Evolutionary conservation across 2,329 filamentous ascomycete genomes (phyloP).

Genomic region (Phaeosphaeria sp.): DNA sequence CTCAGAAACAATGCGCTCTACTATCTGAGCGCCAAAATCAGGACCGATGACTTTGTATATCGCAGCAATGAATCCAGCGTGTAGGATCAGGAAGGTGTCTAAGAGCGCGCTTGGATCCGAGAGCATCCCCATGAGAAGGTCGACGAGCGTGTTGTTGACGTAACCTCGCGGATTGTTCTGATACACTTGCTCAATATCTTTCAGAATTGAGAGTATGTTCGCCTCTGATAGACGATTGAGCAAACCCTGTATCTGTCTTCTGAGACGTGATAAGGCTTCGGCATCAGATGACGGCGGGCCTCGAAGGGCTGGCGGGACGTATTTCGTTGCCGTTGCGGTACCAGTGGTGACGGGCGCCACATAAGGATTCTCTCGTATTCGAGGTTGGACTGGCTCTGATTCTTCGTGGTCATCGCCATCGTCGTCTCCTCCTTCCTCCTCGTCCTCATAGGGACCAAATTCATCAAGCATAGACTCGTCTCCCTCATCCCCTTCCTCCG

Average conservation of each 20-base stretch:
- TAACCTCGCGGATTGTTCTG: constrained; percentile 83
- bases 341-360: constrained; percentile 69
- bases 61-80: constrained; percentile 87
- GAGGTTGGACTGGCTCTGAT: constrained; percentile 40
- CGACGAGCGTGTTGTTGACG: constrained; percentile 80
- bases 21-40: constrained; percentile 86
- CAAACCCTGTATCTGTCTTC: constrained; percentile 83
- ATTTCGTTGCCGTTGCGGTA: constrained; percentile 66
- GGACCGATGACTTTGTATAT: constrained; percentile 86
- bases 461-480: constrained; percentile 28
- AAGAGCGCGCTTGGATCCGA: constrained; percentile 78
- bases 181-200: constrained; percentile 84
- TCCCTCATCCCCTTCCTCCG: constrained; percentile 40
- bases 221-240: constrained; percentile 93
- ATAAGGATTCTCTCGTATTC: constrained; percentile 83
- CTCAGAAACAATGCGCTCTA: constrained; percentile 77
- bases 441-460: constrained; percentile 14
- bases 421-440: constrained; percentile 31
- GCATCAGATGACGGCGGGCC: constrained; percentile 67
- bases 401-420: constrained; percentile 22
- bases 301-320: constrained; percentile 85
- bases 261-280: constrained; percentile 72
- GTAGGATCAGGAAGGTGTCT: constrained; percentile 89
- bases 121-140: constrained; percentile 79
- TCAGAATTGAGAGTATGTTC: constrained; percentile 83